Base-by-base conservation (phyloP, 2,329 filamentous ascomycete genomes). In the Chrysoporthe austroafricana region DNA sequence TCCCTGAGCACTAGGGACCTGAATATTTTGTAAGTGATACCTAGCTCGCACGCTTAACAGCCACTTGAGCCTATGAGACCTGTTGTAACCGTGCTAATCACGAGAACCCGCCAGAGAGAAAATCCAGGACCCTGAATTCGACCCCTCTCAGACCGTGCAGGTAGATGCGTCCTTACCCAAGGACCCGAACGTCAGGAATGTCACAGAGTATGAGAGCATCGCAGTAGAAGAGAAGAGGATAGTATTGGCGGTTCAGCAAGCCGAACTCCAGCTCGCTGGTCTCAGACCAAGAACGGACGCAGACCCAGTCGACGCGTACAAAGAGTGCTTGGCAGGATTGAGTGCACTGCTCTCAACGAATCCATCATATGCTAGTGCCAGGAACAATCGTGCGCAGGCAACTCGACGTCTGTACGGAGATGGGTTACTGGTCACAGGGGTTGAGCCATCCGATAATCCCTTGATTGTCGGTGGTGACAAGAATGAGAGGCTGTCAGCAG, bases 311-410 rank as follows among this genome's bases (percentile, higher is more conserved):
- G 73, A 78, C 1, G 80, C 79, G 50, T 90, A 88, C 72, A 79
- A 77, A 36, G 70, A 77, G 46, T 83, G 82, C 64, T 76, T 89
- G 21, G 75, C 76, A 11, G 77, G 80, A 6, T 79, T 94, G 5
- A 82, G 84, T 42, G 74, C 77, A 2, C 81, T 93, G 43, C 85
- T 93, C 52, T 73, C 80, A 2, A 77, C 85, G 34, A 76, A 87
- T 64, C 90, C 91, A 3, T 77, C 80, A 43, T 94, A 94, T 77
- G 90, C 91, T 32, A 92, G 90, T 70, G 90, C 88, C 6, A 85
- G 88, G 67, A 91, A 93, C 76, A 94, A 95, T 77, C 85, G 91
- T 62, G 91, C 90, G 2, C 92, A 94, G 76, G 84, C 90, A 9
- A 73, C 85, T 42, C 81, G 90, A 32, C 81, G 90, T 60, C 78